These are phyloP conservation scores for Fusarium goolgardi DNA, from an alignment of 2,329 filamentous ascomycete genomes.

Conservation along the genomic window DNA sequence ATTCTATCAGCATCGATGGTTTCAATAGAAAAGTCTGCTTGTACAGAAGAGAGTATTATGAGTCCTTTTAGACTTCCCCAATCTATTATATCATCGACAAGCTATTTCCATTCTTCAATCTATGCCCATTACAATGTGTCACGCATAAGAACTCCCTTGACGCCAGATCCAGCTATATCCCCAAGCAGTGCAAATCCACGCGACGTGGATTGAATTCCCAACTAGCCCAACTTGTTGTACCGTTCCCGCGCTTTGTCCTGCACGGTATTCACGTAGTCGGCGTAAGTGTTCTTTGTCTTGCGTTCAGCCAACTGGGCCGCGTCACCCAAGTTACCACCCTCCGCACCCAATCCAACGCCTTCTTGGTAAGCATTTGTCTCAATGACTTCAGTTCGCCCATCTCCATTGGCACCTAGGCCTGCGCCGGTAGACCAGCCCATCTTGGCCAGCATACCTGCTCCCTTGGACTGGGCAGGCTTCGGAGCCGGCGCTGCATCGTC, in stretches of 20 bases:
- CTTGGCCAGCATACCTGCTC: constrained; percentile 75
- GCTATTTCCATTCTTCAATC: background rate
- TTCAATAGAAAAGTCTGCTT: background rate
- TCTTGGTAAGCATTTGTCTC: constrained; percentile 73
- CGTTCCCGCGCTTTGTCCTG: constrained; percentile 75
- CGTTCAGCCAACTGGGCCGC: constrained; percentile 71
- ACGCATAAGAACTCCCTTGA: background rate
- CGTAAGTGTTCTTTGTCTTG: constrained; percentile 69
- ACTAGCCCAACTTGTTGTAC: constrained; percentile 65
- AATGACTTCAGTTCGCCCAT: constrained; percentile 72
- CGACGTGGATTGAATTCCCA: constrained; percentile 6
- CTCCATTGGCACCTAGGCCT: constrained; percentile 72
- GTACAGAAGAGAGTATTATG: background rate
- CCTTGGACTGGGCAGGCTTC: constrained; percentile 65
- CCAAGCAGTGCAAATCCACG: background rate
- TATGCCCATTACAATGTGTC: background rate
- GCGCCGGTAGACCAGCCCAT: constrained; percentile 77
- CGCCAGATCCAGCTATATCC: constrained; percentile 20
- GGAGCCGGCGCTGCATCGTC: constrained; percentile 37
- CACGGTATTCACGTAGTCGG: constrained; percentile 71
- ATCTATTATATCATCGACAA: background rate
- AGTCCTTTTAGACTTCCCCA: background rate
- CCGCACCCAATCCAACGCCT: constrained; percentile 76
- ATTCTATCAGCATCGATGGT: background rate
- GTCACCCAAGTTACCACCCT: constrained; percentile 76